phyloP scores from a whole-genome alignment of 176 grass and related monocot species.

The Rhynchospora tenuis region DNA sequence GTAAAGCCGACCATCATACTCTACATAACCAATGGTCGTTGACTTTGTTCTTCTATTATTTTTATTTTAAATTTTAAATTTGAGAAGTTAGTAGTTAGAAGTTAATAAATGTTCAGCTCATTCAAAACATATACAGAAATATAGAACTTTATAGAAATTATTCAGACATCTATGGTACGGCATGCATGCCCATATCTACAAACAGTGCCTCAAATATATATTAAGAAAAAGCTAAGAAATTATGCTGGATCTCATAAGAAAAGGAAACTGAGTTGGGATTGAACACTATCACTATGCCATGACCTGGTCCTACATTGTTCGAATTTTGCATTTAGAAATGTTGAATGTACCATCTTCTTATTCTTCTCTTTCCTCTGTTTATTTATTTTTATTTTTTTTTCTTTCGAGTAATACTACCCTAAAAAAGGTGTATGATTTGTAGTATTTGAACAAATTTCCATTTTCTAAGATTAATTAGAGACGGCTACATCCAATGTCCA shows the following conservation, averaged over 20 bases:
- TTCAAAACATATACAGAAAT: too few species aligned
- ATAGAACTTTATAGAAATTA: too few species aligned
- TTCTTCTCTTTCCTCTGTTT: too few species aligned
- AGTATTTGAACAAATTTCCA: too few species aligned
- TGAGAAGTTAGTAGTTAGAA: not conserved
- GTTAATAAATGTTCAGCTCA: not conserved
- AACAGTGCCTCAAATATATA: not conserved
- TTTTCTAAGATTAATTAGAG: too few species aligned
- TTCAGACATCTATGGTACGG: not conserved
- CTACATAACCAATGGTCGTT: too few species aligned
- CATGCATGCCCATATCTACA: not conserved
- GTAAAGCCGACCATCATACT: too few species aligned
- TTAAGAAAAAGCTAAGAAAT: not conserved
- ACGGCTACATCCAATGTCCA: too few species aligned
- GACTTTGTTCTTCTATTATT: too few species aligned
- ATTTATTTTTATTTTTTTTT: too few species aligned
- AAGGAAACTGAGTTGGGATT: not conserved
- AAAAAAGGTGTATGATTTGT: too few species aligned
- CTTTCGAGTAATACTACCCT: too few species aligned
- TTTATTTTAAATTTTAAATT: not conserved
- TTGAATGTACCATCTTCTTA: not conserved
- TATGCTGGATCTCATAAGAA: not conserved
- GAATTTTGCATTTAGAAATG: not conserved
- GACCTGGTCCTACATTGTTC: not conserved
- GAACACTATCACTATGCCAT: not conserved